Evolutionary conservation across 495 filamentous ascomycete genomes (phyloP).

Genomic region (Hypoxylon fuscum): DNA sequence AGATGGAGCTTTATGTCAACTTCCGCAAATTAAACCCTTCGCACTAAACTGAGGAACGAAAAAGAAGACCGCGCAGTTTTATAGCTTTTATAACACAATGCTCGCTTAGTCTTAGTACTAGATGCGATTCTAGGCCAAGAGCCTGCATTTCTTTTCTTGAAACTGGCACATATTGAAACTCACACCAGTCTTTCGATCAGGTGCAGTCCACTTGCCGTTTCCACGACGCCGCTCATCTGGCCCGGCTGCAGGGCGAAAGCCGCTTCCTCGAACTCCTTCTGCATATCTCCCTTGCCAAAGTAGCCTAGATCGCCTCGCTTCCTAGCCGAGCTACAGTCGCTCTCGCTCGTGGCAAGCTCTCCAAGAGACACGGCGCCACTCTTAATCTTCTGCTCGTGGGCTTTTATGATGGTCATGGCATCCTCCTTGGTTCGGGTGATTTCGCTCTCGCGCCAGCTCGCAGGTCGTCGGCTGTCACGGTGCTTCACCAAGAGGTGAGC

Average conservation of each 20-base stretch:
- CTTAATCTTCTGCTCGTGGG: slow-evolving; percentile 76
- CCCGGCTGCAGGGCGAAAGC: slow-evolving; percentile 86
- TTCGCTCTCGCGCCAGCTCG: slow-evolving; percentile 88
- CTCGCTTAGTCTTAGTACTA: no score
- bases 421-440: slow-evolving; percentile 91
- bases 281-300: slow-evolving; percentile 94
- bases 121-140: no score
- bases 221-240: slow-evolving; percentile 83
- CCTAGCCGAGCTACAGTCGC: slow-evolving; percentile 92
- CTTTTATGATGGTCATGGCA: slow-evolving; percentile 77
- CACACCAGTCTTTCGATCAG: slow-evolving; percentile 75
- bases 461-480: slow-evolving; percentile 81
- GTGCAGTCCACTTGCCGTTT: slow-evolving; percentile 94
- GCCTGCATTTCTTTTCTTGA: no score
- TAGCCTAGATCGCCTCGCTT: slow-evolving; percentile 96
- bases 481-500: slow-evolving; percentile 96
- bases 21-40: background rate
- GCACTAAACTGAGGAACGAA: no score
- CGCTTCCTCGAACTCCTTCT: slow-evolving; percentile 97
- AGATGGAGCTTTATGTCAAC: no score
- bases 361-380: slow-evolving; percentile 72
- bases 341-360: slow-evolving; percentile 85
- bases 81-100: no score
- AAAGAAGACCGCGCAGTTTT: no score
- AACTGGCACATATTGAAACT: no score